Evolutionary conservation across 306 rosid species (phyloP).

Genomic region (Begonia fuchsioides): DNA sequence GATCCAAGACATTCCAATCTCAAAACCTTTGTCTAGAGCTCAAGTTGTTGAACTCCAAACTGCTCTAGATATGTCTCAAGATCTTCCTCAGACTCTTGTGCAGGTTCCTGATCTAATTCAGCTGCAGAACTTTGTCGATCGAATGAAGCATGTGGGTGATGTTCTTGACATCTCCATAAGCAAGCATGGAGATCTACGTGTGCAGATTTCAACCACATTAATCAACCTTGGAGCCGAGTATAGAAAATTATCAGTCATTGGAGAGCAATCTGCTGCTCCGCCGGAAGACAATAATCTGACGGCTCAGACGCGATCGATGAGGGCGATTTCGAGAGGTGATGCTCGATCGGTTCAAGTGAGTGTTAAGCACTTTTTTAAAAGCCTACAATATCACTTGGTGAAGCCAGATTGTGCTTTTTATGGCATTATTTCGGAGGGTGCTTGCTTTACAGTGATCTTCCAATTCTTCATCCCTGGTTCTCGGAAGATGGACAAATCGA

Average conservation of each 20-base stretch:
- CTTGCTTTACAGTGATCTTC: constrained; percentile 63
- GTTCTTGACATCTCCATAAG: constrained; percentile 57
- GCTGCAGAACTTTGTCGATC: constrained; percentile 74
- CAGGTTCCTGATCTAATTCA: constrained; percentile 86
- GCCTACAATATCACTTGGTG: constrained; percentile 77
- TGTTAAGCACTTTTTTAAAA: constrained; percentile 80
- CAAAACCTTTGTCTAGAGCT: constrained; percentile 58
- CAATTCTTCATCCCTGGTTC: constrained; percentile 66
- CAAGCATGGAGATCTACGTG: constrained; percentile 62
- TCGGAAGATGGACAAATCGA: constrained; percentile 70
- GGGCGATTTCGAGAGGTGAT: constrained; percentile 63
- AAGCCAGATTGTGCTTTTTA: constrained; percentile 97
- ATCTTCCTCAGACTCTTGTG: constrained; percentile 75
- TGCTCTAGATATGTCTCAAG: constrained; percentile 75
- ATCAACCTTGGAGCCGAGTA: constrained; percentile 86
- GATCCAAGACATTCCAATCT: constrained; percentile 82
- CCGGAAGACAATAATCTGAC: constrained; percentile 57
- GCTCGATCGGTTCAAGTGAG: constrained; percentile 84
- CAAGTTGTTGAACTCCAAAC: constrained; percentile 67
- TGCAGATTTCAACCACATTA: constrained; percentile 69
- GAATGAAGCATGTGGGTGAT: constrained; percentile 82
- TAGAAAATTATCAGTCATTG: constrained; percentile 56
- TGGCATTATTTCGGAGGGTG: constrained; percentile 69
- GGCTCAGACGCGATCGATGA: constrained; percentile 54
- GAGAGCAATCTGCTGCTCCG: constrained; percentile 59